Conservation (phyloP, 2,329 filamentous ascomycete species). For the Colletotrichum tabaci region DNA sequence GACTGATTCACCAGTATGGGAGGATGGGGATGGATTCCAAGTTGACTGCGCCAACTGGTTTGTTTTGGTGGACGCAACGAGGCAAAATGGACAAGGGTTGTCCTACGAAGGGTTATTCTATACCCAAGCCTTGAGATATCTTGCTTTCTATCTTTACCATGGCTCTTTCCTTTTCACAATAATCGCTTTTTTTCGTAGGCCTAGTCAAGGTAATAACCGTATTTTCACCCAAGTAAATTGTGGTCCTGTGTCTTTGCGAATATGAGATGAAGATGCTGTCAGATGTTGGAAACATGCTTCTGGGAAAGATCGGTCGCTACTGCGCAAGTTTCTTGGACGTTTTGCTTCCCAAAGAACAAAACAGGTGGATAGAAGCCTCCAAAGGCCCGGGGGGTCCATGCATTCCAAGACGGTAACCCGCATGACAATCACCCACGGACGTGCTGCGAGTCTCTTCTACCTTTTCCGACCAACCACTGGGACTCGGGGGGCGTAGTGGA, state of each 20-base stretch:
- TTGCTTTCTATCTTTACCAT: slow-evolving; percentile 23
- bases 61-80: neutral
- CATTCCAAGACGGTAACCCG: neutral
- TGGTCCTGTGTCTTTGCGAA: neutral
- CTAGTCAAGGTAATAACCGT: slow-evolving; percentile 10
- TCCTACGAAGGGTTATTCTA: neutral
- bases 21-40: slow-evolving; percentile 5
- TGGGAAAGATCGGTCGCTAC: too few relatives aligned
- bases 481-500: too few relatives aligned
- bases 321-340: neutral
- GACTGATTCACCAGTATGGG: neutral
- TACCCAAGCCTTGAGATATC: slow-evolving; percentile 12
- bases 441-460: neutral
- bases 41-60: slow-evolving; percentile 6
- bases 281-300: neutral
- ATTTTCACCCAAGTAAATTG: neutral
- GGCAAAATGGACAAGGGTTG: neutral
- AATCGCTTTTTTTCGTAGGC: slow-evolving; percentile 15
- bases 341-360: too few relatives aligned
- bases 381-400: neutral
- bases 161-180: slow-evolving; percentile 10
- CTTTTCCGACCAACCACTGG: neutral
- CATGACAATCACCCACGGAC: neutral
- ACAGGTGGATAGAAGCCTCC: neutral
- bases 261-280: too few relatives aligned